Percentiles rank a stretch among this genome's conserved stretches.
phyloP scores from a whole-genome alignment of 805 yeast genomes.

The Groenewaldozyma tartarivorans region DNA sequence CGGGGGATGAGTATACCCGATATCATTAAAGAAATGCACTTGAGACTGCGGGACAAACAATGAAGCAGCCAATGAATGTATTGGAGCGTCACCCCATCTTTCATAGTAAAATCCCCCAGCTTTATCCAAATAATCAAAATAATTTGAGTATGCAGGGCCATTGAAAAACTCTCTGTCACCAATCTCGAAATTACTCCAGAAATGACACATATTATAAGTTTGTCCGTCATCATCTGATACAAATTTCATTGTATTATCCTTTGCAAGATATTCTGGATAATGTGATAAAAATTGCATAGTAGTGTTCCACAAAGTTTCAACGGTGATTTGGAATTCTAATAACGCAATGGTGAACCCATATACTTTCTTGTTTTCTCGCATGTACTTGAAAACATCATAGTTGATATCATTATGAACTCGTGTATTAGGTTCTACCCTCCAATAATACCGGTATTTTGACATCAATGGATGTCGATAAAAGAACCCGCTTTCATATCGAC shows the following conservation, averaged over 20 bases:
- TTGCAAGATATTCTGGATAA: constrained; percentile 50
- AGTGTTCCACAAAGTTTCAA: constrained; percentile 67
- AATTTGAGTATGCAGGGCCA: constrained; percentile 51
- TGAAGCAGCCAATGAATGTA: constrained; percentile 79
- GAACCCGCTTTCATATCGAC: constrained; percentile 85
- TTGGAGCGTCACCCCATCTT: too few species aligned
- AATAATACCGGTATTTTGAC: constrained; percentile 76
- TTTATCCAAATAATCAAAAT: constrained; percentile 64
- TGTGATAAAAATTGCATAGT: constrained; percentile 51
- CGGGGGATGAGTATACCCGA: constrained; percentile 80
- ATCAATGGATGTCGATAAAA: constrained; percentile 71
- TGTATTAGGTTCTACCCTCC: constrained; percentile 91
- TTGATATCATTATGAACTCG: constrained; percentile 73
- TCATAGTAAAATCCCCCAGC: constrained; percentile 92
- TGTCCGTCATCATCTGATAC: constrained; percentile 56
- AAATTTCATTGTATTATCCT: constrained; percentile 59
- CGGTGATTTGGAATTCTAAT: constrained; percentile 64
- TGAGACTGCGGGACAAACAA: constrained; percentile 61
- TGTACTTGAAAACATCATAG: constrained; percentile 68
- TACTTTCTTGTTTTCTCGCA: constrained; percentile 65
- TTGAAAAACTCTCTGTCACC: constrained; percentile 62
- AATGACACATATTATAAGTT: constrained; percentile 74
- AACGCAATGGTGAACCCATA: constrained; percentile 74
- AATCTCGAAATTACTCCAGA: constrained; percentile 70
- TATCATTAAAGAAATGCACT: constrained; percentile 73